Evolutionary conservation across 1,139 yeast species (phyloP), one percentile per base, ranked within the genome.

Genomic region (Yamadazyma friedrichii): DNA sequence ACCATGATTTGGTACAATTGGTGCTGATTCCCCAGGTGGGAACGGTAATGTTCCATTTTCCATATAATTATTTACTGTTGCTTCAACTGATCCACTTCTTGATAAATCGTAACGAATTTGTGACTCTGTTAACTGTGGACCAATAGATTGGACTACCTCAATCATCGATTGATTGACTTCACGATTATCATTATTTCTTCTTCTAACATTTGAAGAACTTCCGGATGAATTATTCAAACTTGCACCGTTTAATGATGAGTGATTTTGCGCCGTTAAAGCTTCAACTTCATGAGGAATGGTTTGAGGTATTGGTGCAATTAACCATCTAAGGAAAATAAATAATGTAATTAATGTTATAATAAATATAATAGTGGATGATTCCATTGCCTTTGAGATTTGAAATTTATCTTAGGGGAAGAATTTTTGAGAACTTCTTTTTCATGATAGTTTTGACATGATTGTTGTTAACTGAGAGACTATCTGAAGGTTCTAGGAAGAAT

Each of bases 131-230:
- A 88, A 65, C 27, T 72, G 71, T 1, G 98, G 97, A 0, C 89
- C 96, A 47, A 91, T 71, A 22, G 89, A 79, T 52, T 82, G 88
- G 1, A 91, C 97, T 1, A 87, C 83, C 50, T 86, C 94, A 37
- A 91, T 73, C 98, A 91, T 91, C 47, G 78, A 82, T 9, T 73
- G 76, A 3, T 88, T 84, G n/a, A 86, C 85, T 2, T 68, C 74
- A 42, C 95, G 77, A 41, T 77, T 66, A 13, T 45, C 20, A 28
- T 47, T 40, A 15, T 25, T 26, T 25, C 25, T 15, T 8, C 32
- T n/a, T 11, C 20, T 25, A n/a, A 3, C 12, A 12, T 15, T 15
- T 4, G 17, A 16, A 9, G 26, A n/a, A n/a, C n/a, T 31, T 15
- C 20, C 12, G 8, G 35, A 15, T 16, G 5, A 26, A 9, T 31